These are phyloP conservation scores for Penicillium simplicissimum DNA, from an alignment of 495 filamentous ascomycete genomes.

Conservation along the genomic window DNA sequence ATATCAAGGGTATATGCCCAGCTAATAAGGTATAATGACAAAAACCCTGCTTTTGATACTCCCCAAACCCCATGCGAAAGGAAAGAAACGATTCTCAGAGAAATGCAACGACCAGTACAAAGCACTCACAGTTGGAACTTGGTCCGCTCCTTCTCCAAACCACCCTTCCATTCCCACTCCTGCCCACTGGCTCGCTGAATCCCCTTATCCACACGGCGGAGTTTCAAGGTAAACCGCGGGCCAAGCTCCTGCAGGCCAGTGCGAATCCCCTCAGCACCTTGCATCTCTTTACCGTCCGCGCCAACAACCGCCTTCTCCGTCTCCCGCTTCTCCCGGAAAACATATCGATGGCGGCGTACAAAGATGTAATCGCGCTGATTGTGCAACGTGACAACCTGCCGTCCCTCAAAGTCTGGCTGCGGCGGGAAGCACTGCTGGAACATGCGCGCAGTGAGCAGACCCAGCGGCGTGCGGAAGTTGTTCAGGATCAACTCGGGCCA, in stretches of 20 bases:
- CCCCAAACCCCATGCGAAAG: constrained; percentile 34
- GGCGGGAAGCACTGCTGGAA: constrained; percentile 83
- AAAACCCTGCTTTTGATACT: constrained; percentile 30
- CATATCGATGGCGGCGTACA: constrained; percentile 82
- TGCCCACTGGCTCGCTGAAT: constrained; percentile 79
- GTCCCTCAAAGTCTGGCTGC: constrained; percentile 75
- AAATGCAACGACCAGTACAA: background rate
- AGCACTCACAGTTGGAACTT: constrained; percentile 75
- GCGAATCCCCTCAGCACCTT: constrained; percentile 77
- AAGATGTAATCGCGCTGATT: constrained; percentile 98
- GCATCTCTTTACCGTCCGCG: constrained; percentile 81
- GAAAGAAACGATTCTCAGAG: constrained; percentile 16
- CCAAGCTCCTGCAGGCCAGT: constrained; percentile 85
- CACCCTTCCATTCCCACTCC: constrained; percentile 93
- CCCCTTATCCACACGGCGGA: constrained; percentile 88
- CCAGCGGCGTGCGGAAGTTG: constrained; percentile 91
- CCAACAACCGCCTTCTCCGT: constrained; percentile 87
- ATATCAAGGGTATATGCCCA: constrained; percentile 5
- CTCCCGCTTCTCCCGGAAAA: constrained; percentile 81
- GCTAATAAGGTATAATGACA: constrained; percentile 17
- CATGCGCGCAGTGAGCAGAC: constrained; percentile 82
- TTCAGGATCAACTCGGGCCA: constrained; percentile 93
- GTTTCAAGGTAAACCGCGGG: constrained; percentile 81
- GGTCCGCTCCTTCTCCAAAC: constrained; percentile 90
- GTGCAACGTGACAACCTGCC: constrained; percentile 89